A percentile compares a stretch with the other conserved stretches of the same genome.
Evolutionary conservation across 1,284 basidiomycete genomes (phyloP).

Genomic region (Apiotrichum gamsii): DNA sequence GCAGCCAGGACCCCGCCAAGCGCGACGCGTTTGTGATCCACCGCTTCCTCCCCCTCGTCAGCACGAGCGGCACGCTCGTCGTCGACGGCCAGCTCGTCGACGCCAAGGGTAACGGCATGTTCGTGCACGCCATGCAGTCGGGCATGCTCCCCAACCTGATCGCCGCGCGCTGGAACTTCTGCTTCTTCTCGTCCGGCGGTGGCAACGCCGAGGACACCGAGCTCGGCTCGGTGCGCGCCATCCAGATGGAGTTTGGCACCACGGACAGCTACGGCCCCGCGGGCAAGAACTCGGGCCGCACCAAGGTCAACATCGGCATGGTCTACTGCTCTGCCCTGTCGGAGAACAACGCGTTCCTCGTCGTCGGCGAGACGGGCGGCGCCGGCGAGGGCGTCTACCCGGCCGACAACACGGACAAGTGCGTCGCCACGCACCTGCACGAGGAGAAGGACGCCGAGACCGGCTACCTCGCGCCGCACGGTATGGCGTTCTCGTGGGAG

Average conservation of each 20-base stretch:
- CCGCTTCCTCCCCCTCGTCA: constrained; percentile 78
- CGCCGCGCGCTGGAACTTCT: constrained; percentile 94
- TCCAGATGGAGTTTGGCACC: constrained; percentile 97
- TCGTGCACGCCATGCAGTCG: constrained; percentile 95
- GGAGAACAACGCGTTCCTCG: constrained; percentile 21
- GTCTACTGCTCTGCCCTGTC: constrained; percentile 27
- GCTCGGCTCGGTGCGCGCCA: constrained; percentile 67
- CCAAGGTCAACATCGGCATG: constrained; percentile 73
- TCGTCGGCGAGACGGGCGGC: constrained; percentile 62
- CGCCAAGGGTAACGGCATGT: constrained; percentile 76
- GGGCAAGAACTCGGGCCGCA: constrained; percentile 69
- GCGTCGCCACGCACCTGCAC: constrained; percentile 63
- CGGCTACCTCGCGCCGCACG: constrained; percentile 69
- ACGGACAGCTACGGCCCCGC: constrained; percentile 65
- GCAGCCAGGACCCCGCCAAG: constrained; percentile 47
- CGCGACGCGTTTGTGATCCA: constrained; percentile 86
- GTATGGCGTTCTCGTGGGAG: constrained; percentile 71
- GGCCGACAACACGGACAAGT: constrained; percentile 54
- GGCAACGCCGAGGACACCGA: constrained; percentile 56
- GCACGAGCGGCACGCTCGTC: constrained; percentile 65
- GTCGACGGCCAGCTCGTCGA: constrained; percentile 62
- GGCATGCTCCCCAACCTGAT: constrained; percentile 86
- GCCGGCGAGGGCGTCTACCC: constrained; percentile 52
- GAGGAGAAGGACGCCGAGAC: constrained; percentile 63
- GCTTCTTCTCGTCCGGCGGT: constrained; percentile 60